These are phyloP conservation scores for Rhodofomes roseus DNA, from an alignment of 1,284 basidiomycete genomes.

Conservation along the genomic window DNA sequence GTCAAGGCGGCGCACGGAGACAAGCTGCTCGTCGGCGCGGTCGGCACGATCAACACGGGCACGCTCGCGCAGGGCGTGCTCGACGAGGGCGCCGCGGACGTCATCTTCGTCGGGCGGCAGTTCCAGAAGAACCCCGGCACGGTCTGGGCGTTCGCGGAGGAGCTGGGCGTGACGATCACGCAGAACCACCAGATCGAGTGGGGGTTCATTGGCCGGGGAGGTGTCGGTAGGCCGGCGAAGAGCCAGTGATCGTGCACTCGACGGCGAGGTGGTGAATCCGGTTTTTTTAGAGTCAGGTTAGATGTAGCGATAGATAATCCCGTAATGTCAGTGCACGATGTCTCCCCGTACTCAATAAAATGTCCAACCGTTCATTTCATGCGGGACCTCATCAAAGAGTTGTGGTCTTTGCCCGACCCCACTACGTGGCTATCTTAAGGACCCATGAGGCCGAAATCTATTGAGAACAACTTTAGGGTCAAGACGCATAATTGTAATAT, in stretches of 20 bases:
- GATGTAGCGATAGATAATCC: too few relatives aligned
- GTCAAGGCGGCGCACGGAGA: conserved; percentile 36
- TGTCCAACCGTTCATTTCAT: too few relatives aligned
- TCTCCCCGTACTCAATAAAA: too few relatives aligned
- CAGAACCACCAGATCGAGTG: conserved; percentile 45
- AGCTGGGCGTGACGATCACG: conserved; percentile 39
- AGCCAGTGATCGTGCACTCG: too few relatives aligned
- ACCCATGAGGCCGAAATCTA: too few relatives aligned
- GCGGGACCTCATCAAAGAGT: too few relatives aligned
- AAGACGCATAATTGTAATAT: too few relatives aligned
- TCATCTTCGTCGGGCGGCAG: conserved; percentile 39
- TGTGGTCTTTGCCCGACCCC: too few relatives aligned
- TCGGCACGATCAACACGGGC: conserved; percentile 55
- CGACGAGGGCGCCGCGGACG: conserved; percentile 31
- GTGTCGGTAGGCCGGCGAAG: neutral
- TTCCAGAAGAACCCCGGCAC: conserved; percentile 51
- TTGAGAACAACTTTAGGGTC: too few relatives aligned
- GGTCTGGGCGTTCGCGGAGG: conserved; percentile 45
- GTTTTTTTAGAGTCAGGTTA: neutral
- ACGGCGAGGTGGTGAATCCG: too few relatives aligned
- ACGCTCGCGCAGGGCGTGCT: conserved; percentile 48
- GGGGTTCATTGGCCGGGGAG: conserved; percentile 29
- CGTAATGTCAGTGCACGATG: too few relatives aligned
- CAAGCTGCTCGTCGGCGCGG: conserved; percentile 43
- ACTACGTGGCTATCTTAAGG: too few relatives aligned